Evolutionary conservation across 2,329 filamentous ascomycete genomes (phyloP).

Genomic region (Aspergillus aculeatinus): DNA sequence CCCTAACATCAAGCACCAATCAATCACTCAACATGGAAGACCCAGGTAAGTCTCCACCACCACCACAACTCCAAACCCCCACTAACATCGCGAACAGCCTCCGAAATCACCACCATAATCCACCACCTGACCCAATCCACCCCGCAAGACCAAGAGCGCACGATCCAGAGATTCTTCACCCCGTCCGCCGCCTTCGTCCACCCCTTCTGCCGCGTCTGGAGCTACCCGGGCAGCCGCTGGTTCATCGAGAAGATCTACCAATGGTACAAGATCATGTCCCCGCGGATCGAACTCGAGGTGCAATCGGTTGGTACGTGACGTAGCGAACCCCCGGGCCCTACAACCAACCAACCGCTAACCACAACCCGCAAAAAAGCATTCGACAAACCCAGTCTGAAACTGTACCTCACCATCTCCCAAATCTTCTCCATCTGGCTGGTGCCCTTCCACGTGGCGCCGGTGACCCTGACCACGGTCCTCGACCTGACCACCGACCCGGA

Average conservation of each 20-base stretch:
- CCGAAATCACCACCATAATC: conserved; percentile 67
- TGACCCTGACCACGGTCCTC: conserved; percentile 67
- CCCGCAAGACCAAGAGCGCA: conserved; percentile 62
- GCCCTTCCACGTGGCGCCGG: conserved; percentile 69
- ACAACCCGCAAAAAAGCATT: conserved; percentile 53
- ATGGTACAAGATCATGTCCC: conserved; percentile 83
- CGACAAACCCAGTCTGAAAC: conserved; percentile 62
- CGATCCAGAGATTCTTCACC: conserved; percentile 72
- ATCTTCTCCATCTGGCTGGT: conserved; percentile 75
- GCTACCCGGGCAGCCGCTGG: conserved; percentile 62
- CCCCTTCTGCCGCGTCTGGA: conserved; percentile 70
- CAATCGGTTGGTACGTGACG: conserved; percentile 54
- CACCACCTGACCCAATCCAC: conserved; percentile 65
- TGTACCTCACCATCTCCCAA: conserved; percentile 74
- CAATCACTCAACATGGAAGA: conserved; percentile 19
- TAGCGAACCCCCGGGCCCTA: too few relatives aligned
- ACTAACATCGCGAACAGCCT: conserved; percentile 32
- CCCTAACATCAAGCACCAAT: too few relatives aligned
- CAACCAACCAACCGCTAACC: not conserved
- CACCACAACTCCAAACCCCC: not conserved
- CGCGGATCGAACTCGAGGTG: conserved; percentile 66
- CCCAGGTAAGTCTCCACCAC: conserved; percentile 20
- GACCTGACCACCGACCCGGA: conserved; percentile 54
- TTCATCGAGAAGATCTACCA: conserved; percentile 69
- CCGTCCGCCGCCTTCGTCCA: conserved; percentile 72